phyloP scores from a whole-genome alignment of 192 early-diverging fungal species.

The Funneliformis mosseae region DNA sequence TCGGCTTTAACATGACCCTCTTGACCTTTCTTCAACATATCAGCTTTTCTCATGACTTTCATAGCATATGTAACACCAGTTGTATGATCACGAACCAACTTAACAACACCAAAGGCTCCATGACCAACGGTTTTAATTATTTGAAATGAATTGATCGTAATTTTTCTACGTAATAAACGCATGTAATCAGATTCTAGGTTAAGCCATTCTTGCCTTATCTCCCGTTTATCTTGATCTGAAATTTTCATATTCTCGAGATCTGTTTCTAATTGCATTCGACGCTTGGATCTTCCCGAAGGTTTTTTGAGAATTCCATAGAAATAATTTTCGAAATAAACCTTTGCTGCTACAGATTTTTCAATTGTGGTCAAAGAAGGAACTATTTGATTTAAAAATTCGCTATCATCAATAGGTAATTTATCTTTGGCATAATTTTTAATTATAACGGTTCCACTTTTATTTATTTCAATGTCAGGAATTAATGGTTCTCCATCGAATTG shows the following conservation, averaged over 20 bases:
- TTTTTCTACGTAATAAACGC: slow-evolving; percentile 48
- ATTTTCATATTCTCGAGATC: slow-evolving; percentile 51
- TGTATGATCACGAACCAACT: slow-evolving; percentile 74
- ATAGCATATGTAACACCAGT: slow-evolving; percentile 78
- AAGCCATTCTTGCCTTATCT: slow-evolving; percentile 54
- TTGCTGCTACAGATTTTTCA: slow-evolving; percentile 60
- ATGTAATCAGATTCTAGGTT: slow-evolving; percentile 55
- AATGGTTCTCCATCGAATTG: background rate
- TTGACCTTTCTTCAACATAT: slow-evolving; percentile 73
- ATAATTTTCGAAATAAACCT: slow-evolving; percentile 64
- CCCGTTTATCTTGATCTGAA: slow-evolving; percentile 54
- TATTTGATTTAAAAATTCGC: background rate
- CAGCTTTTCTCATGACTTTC: slow-evolving; percentile 77
- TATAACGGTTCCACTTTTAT: background rate
- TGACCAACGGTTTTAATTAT: slow-evolving; percentile 76
- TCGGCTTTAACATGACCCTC: slow-evolving; percentile 74
- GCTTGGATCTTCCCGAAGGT: slow-evolving; percentile 48
- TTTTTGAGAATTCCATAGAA: slow-evolving; percentile 56
- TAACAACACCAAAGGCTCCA: slow-evolving; percentile 80
- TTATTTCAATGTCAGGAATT: background rate
- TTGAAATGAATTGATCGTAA: slow-evolving; percentile 56
- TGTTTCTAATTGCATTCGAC: slow-evolving; percentile 55
- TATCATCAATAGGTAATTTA: background rate
- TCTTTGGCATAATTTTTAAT: background rate
- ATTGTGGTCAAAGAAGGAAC: slow-evolving; percentile 54